Base-by-base conservation (phyloP, 257 asterid species). In the Penstemon newberryi region DNA sequence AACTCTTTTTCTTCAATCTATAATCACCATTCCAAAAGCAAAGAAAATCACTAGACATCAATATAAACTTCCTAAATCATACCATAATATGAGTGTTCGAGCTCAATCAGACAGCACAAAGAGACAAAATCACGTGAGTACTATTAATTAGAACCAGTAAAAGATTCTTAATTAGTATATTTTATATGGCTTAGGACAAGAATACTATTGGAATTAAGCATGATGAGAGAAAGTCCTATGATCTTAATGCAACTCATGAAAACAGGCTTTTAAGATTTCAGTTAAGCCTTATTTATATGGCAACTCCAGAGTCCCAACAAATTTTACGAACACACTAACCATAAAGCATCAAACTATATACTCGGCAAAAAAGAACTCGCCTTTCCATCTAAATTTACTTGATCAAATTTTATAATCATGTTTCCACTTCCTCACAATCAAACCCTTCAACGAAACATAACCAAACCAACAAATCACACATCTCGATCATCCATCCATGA, bases 371-470 rank as follows among this genome's bases (percentile, higher is more conserved):
- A 45, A 44, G 3, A 25, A 47, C 60, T 56, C 33, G n/a, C 11
- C 46, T 51, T 40, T 70, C 58, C 50, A 41, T 25, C 33, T n/a
- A 60, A 51, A n/a, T 44, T 43, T 40, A 33, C 3, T 10, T 45
- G 54, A 69, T 38, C 9, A 60, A 43, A 47, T 63, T 10, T 12
- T 2, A 56, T n/a, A 3, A 15, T 42, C 61, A 72, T 12, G 4
- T 42, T 62, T 56, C 60, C 45, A 46, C 73, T 60, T 67, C 58
- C 56, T 46, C 18, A 46, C 59, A 19, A 60, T 55, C 63, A 56
- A 15, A 52, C 9, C 6, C 42, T 5, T 38, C 43, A 59, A 36
- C 6, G 5, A 10, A 46, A 7, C 33, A 25, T 25, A 25, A 25
- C 2, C 33, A 18, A 44, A 18, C 25, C 57, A 56, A 47, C 50